These are phyloP conservation scores for Nannizziopsis arthrosporioides DNA, from an alignment of 2,329 filamentous ascomycete species.

Conservation along the genomic window DNA sequence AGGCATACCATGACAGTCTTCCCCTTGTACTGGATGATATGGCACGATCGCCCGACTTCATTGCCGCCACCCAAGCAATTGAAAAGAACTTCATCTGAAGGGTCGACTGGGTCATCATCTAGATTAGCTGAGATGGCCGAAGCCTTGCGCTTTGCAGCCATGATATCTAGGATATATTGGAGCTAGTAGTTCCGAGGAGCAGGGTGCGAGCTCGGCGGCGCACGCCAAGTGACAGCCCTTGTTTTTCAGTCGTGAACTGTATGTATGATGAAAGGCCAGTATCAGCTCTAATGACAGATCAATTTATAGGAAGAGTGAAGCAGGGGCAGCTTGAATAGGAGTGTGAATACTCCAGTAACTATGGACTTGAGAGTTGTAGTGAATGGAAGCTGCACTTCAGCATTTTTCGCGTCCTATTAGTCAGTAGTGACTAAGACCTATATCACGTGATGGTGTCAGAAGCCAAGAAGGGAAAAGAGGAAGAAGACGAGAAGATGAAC, in stretches of 20 bases:
- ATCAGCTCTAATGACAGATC: no score
- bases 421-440: not conserved
- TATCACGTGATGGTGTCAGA: not conserved
- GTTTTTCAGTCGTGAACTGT: not conserved
- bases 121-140: slow-evolving; percentile 54
- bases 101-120: slow-evolving; percentile 78
- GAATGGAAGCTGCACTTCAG: no score
- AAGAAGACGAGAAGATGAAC: not conserved
- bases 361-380: no score
- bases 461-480: not conserved
- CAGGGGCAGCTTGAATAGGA: no score
- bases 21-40: slow-evolving; percentile 97
- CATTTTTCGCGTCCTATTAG: no score
- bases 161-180: slow-evolving; percentile 30
- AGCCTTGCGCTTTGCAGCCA: slow-evolving; percentile 91
- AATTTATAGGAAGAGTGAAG: no score
- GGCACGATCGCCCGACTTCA: slow-evolving; percentile 91
- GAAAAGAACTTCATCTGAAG: slow-evolving; percentile 88
- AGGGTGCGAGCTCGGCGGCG: not conserved
- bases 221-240: not conserved
- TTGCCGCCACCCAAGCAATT: slow-evolving; percentile 89
- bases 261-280: no score
- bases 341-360: no score
- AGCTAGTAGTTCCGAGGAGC: no score
- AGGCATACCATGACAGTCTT: slow-evolving; percentile 89